phyloP scores from a whole-genome alignment of 1,284 basidiomycete species.

The Coniferiporia sulphurascens region DNA sequence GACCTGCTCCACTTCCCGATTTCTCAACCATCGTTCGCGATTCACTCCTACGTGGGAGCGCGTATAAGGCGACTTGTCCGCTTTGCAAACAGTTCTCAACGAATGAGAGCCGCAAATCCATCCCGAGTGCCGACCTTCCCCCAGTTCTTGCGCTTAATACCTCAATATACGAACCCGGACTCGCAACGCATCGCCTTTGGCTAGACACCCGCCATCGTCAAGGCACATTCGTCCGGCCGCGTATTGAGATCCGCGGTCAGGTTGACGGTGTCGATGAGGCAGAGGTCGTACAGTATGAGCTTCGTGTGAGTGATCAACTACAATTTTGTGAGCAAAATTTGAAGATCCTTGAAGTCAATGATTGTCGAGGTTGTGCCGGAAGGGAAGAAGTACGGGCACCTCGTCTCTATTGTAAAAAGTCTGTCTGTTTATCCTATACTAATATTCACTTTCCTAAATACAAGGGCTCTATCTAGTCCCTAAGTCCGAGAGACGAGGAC shows the following conservation, averaged over 20 bases:
- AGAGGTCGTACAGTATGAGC: slow-evolving; percentile 58
- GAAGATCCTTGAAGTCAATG: slow-evolving; percentile 48
- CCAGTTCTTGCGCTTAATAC: slow-evolving; percentile 89
- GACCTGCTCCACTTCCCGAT: slow-evolving; percentile 43
- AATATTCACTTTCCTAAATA: background rate
- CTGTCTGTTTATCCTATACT: background rate
- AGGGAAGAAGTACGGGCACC: slow-evolving; percentile 68
- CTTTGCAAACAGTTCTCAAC: slow-evolving; percentile 75
- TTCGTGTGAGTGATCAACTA: slow-evolving; percentile 50
- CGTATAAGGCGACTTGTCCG: slow-evolving; percentile 83
- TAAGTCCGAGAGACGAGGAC: slow-evolving; percentile 46
- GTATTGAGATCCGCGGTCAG: slow-evolving; percentile 52
- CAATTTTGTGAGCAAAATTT: background rate
- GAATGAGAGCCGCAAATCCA: slow-evolving; percentile 69
- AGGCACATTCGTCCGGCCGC: slow-evolving; percentile 50
- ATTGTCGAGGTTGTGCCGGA: slow-evolving; percentile 82
- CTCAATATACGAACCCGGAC: slow-evolving; percentile 74
- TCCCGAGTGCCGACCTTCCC: slow-evolving; percentile 69
- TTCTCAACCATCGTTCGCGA: slow-evolving; percentile 72
- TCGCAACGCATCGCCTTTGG: slow-evolving; percentile 61
- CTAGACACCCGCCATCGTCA: slow-evolving; percentile 49
- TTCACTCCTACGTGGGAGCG: slow-evolving; percentile 78
- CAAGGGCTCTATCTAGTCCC: slow-evolving; percentile 45
- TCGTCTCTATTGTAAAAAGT: slow-evolving; percentile 88
- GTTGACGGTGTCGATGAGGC: slow-evolving; percentile 55